Base-by-base conservation (phyloP, 805 yeast species). In the Ogataea polymorpha region DNA sequence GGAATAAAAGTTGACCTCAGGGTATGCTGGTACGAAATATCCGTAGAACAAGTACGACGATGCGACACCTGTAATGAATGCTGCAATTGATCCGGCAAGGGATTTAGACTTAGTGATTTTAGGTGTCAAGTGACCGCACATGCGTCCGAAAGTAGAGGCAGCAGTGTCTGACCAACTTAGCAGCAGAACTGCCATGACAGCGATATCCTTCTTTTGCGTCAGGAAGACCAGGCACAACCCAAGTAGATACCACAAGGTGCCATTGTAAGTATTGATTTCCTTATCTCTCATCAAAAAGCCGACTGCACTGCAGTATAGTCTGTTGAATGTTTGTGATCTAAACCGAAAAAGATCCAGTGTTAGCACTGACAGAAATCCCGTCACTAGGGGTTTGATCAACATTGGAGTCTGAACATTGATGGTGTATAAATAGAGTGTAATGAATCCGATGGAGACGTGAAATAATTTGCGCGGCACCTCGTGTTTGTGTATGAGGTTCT, bases 141-240 rank as follows among this genome's bases (percentile, higher is more conserved):
- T 76, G 50, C 99, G 74, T 28, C 99, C 99, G 56, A 90, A 66
- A 0, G 96, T 87, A 3, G 96, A 87, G 2, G 99, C 99, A 2
- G 97, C 91, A 8, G 98, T 88, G 59, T 93, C 99, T 5, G 96
- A 89, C 98, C 98, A 93, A 57, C 96, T 86, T 48, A 93, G 74
- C 37, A 91, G 68, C 49, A 89, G 70, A 3, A 89, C 79, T 16
- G 95, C 72, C 68, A 88, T 72, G 20, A 90, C 68, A 1, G 82
- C 71, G 35, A 93, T 80, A 56, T 93, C 99, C 64, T 88, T 87
- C 11, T 91, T 80, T 54, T 79, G 82, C 16, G 79, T 62, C 1
- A 72, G 47, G 55, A 89, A 86, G 8, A 89, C 87, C 48, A 87
- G 66, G 18, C 79, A 67, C 33, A 88, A 66, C 5, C 99, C 99